phyloP scores from a whole-genome alignment of 2,329 filamentous ascomycete species.

The Blastomyces percursus region DNA sequence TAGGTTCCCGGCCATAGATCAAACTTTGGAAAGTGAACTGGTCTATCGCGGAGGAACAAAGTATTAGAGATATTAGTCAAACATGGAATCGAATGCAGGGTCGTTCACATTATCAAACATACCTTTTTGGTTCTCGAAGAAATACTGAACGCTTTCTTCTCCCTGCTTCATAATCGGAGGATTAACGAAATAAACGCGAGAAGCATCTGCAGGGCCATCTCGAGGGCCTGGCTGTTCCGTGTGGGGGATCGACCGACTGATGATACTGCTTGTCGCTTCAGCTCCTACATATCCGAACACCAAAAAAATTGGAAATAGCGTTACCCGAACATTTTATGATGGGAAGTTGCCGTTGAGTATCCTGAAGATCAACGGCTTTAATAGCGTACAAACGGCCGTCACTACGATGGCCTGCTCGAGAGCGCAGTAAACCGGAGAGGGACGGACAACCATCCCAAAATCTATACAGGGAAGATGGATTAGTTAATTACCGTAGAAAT shows the following conservation, averaged over 20 bases:
- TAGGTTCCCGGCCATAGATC: slow-evolving; percentile 11
- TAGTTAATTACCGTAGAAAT: not conserved
- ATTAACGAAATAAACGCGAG: slow-evolving; percentile 11
- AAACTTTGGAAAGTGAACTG: slow-evolving; percentile 9
- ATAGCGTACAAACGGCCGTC: slow-evolving; percentile 6
- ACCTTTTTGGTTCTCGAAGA: slow-evolving; percentile 10
- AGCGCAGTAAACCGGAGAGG: slow-evolving; percentile 2
- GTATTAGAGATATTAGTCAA: not conserved
- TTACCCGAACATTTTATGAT: not conserved
- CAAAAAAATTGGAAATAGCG: not conserved
- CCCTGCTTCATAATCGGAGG: slow-evolving; percentile 11
- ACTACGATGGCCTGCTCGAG: slow-evolving; percentile 8
- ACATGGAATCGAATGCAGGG: not conserved
- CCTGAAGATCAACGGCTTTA: slow-evolving; percentile 2
- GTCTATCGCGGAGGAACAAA: slow-evolving; percentile 2
- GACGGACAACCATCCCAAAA: not conserved
- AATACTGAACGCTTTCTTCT: slow-evolving; percentile 7
- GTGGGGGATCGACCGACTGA: slow-evolving; percentile 11
- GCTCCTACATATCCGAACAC: not conserved
- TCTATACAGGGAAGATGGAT: not conserved
- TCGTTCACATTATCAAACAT: not conserved
- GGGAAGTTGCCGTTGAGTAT: not conserved
- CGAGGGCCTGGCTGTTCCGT: slow-evolving; percentile 10
- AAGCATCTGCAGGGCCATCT: slow-evolving; percentile 6
- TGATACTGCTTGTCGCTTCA: slow-evolving; percentile 8